Base-by-base conservation (phyloP, 2,329 filamentous ascomycete species). In the Scedosporium dehoogii region DNA sequence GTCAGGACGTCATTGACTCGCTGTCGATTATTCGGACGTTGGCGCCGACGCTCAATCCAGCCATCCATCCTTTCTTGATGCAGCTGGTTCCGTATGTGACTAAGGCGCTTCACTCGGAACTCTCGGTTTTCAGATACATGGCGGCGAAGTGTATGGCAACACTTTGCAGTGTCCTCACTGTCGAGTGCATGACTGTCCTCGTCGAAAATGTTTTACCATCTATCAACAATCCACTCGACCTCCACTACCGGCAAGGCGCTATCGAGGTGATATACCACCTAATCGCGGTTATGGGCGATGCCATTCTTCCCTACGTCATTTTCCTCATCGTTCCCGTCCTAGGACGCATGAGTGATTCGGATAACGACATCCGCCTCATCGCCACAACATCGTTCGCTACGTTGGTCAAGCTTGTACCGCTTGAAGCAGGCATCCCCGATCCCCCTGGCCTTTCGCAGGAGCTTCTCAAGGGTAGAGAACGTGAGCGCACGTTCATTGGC, bases 241-340 rank as follows among this genome's bases (percentile, higher is more conserved):
- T 97, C 33, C 88, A 91, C 70, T 89, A 88, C 75, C 88, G 94
- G 46, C 94, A 99, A 77, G 94, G 94, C 65, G 92, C 91, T 5
- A 94, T 96, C 63, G 94, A 99, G 75, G 91, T 87, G 68, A 90
- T 99, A 64, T 99, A 99, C 72, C 94, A 99, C 74, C 79, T 99
- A 64, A 99, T 99, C 66, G 91, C 96, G 64, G 92, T 97, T 60
- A 99, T 99, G 94, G 94, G 96, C 65, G 94, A 97, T 72, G 84
- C 85, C 44, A 99, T 99, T 63, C 77, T 99, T 33, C 94, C 96
- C 3, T 99, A 99, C 70, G 94, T 99, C 66, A 97, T 99, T 69
- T 99, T 99, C 85, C 85, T 99, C 67, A 96, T 99, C 64, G 96
- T 97, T 12, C 94, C 94, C 14, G 94, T 99, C 3, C 82, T 99